Evolutionary conservation across 1,284 basidiomycete genomes (phyloP).

Genomic region (Blastosporella zonata): DNA sequence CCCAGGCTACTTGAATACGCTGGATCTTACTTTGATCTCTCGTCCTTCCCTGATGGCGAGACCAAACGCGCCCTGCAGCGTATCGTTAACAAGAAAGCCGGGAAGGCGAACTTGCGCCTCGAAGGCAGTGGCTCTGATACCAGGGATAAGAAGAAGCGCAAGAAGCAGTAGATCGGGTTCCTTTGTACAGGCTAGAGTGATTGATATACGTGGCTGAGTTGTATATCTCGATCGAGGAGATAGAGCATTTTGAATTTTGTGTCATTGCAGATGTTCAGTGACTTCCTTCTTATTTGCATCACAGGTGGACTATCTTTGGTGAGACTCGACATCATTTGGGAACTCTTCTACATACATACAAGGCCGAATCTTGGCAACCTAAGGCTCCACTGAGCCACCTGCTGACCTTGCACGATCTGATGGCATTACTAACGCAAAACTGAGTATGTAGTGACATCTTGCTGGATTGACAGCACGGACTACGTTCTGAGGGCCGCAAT

Average conservation of each 20-base stretch:
- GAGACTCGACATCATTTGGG: too few species aligned
- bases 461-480: too few species aligned
- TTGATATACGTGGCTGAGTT: neutral
- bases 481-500: too few species aligned
- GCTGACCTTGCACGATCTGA: too few species aligned
- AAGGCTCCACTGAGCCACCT: too few species aligned
- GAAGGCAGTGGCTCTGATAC: conserved; percentile 20
- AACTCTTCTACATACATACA: too few species aligned
- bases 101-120: conserved; percentile 23
- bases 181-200: neutral
- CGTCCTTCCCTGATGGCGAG: conserved; percentile 67
- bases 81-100: conserved; percentile 38
- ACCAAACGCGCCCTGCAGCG: conserved; percentile 66
- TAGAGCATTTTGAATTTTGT: neutral
- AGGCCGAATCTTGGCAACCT: too few species aligned
- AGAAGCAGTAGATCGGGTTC: conserved; percentile 16
- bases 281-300: too few species aligned
- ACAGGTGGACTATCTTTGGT: too few species aligned
- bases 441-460: too few species aligned
- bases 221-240: neutral
- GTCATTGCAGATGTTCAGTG: neutral
- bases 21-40: conserved; percentile 75
- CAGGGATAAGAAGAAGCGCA: conserved; percentile 29
- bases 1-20: conserved; percentile 83
- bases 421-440: too few species aligned